Evolutionary conservation across 164 flowering plant genomes (phyloP), one percentile per base, ranked within the genome.

Genomic region (Tetracentron sinense): DNA sequence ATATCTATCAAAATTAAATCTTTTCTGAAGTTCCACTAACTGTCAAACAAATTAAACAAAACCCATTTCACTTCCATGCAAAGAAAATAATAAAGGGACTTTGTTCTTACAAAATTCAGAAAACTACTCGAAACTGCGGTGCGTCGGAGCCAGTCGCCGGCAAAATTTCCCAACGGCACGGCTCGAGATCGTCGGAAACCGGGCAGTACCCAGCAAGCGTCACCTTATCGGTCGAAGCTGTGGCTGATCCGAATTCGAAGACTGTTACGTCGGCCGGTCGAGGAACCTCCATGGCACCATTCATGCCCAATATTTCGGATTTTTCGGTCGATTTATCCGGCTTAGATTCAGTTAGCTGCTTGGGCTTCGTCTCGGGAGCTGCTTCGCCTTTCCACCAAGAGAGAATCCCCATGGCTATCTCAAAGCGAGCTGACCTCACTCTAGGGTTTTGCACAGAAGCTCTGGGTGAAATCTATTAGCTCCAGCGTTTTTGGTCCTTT

Each of bases 101-200:
- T 22, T 25, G 27, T 17, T 48, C n/a, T 62, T 38, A 51, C 55
- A 65, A 65, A 47, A 26, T 54, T 84, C 80, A 92, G 69, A 93
- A 93, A 30, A 82, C 89, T 11, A 93, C 86, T 61, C 97, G 96
- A 64, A 93, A 90, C 81, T 80, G 96, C 0, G 97, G 98, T 20
- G 96, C 94, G 44, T 83, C 77, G 15, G 82, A 56, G 44, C 64
- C 84, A 10, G 68, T 64, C 0, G 91, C 83, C 10, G 92, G 89
- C 47, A 84, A 38, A 27, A 93, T 82, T 76, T 82, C 87, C 98
- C 98, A 93, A 17, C 89, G 89, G 75, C 98, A 93, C 11, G 98
- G 98, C 77, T 93, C 95, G 57, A 93, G 87, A 2, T 90, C 97
- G 61, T 93, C 97, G 66, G 97, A 90, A 26, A 93, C 98, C 3